phyloP scores from a whole-genome alignment of 2,329 filamentous ascomycete genomes.

The Fusarium sp. region DNA sequence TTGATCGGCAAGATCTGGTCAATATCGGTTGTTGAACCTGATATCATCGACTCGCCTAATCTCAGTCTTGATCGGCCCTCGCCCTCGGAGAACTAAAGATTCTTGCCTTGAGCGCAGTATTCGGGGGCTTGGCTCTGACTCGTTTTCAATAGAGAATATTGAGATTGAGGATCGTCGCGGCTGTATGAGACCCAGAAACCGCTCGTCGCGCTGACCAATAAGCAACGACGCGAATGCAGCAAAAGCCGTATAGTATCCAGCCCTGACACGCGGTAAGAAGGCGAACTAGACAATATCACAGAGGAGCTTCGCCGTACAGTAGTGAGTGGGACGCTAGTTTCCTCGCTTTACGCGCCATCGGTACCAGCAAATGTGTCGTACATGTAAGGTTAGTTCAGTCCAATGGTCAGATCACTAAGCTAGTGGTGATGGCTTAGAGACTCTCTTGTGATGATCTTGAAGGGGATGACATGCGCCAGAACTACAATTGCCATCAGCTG shows the following conservation, averaged over 20 bases:
- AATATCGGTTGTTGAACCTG: background rate
- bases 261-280: slow-evolving; percentile 27
- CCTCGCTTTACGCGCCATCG: slow-evolving; percentile 7
- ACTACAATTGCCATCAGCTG: background rate
- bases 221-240: slow-evolving; percentile 18
- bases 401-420: background rate
- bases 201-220: slow-evolving; percentile 9
- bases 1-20: slow-evolving; percentile 6
- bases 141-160: background rate
- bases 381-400: background rate
- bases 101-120: background rate
- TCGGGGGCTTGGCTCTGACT: background rate
- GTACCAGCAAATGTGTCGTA: slow-evolving; percentile 14
- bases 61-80: background rate
- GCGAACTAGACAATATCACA: slow-evolving; percentile 25
- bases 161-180: background rate
- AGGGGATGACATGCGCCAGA: background rate
- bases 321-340: slow-evolving; percentile 14
- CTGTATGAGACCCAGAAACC: background rate
- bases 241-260: slow-evolving; percentile 37
- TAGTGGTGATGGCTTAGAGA: slow-evolving; percentile 13
- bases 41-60: slow-evolving; percentile 1
- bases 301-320: slow-evolving; percentile 14
- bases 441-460: slow-evolving; percentile 15
- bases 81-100: background rate